phyloP scores from a whole-genome alignment of 164 flowering plant genomes.

The Umbellularia californica region DNA sequence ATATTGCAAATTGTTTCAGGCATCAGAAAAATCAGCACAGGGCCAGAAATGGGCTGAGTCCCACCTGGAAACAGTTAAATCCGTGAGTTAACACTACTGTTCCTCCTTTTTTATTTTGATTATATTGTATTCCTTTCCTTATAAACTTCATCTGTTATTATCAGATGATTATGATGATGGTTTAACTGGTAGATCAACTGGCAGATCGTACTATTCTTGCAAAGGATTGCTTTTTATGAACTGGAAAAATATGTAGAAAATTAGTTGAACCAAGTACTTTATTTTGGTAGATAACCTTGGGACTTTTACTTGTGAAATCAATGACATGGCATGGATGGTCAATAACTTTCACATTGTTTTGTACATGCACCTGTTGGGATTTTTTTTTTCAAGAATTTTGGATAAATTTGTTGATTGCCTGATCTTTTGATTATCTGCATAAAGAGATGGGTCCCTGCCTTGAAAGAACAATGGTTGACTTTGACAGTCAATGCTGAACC shows the following conservation, averaged over 20 bases:
- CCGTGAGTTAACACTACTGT: constrained; percentile 44
- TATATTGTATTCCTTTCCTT: not conserved
- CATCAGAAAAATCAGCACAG: constrained; percentile 54
- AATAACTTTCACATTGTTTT: not conserved
- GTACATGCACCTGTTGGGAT: not conserved
- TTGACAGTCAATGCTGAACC: constrained; percentile 51
- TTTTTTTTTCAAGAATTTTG: not conserved
- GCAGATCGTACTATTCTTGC: not conserved
- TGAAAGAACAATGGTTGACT: constrained; percentile 63
- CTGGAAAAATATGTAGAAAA: no score
- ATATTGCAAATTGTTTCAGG: constrained; percentile 35
- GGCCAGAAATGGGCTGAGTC: constrained; percentile 82
- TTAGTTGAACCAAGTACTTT: no score
- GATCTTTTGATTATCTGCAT: constrained; percentile 1
- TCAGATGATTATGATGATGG: no score
- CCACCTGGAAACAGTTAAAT: constrained; percentile 60
- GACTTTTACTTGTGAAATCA: not conserved
- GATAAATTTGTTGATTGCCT: not conserved
- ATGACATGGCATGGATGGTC: not conserved
- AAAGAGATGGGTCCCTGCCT: constrained; percentile 72
- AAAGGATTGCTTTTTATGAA: not conserved
- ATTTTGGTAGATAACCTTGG: not conserved
- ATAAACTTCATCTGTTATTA: not conserved
- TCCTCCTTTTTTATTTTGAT: not conserved
- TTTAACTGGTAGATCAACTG: not conserved